Conservation (phyloP, 2,329 filamentous ascomycete species). For the Talaromyces sp. region DNA sequence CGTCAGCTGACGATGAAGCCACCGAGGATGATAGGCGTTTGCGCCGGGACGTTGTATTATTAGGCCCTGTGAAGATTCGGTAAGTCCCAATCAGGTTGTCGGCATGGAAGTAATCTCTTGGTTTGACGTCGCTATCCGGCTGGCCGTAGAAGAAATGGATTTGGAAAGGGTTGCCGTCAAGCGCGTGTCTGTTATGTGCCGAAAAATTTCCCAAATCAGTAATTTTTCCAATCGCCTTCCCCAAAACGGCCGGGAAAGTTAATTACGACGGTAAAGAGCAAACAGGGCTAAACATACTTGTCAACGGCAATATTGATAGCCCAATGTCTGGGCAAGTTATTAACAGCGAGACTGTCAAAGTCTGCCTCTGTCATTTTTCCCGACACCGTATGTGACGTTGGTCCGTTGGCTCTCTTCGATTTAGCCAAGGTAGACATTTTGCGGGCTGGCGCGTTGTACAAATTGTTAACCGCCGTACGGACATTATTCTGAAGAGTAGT, state of each 20-base stretch:
- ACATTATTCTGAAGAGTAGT: slow-evolving; percentile 39
- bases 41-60: not conserved
- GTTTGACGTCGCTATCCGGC: slow-evolving; percentile 17
- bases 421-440: not conserved
- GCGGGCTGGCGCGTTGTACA: slow-evolving; percentile 46
- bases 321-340: slow-evolving; percentile 49
- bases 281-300: slow-evolving; percentile 12
- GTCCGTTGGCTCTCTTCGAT: not conserved
- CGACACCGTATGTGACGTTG: not conserved
- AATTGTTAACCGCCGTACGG: slow-evolving; percentile 51
- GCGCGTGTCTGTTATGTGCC: slow-evolving; percentile 27
- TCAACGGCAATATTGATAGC: slow-evolving; percentile 59
- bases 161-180: slow-evolving; percentile 55
- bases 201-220: slow-evolving; percentile 3
- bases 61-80: slow-evolving; percentile 42
- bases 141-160: slow-evolving; percentile 65
- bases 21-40: too few species aligned
- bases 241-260: slow-evolving; percentile 10
- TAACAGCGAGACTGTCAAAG: slow-evolving; percentile 19
- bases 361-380: slow-evolving; percentile 12
- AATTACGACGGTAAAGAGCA: not conserved
- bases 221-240: slow-evolving; percentile 39
- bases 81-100: slow-evolving; percentile 58
- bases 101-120: slow-evolving; percentile 41
- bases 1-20: not conserved